Percentiles rank a stretch among this genome's conserved stretches.
Evolutionary conservation across 23 red algal species (phyloP).

Genomic region (Gracilaria vermiculophylla): DNA sequence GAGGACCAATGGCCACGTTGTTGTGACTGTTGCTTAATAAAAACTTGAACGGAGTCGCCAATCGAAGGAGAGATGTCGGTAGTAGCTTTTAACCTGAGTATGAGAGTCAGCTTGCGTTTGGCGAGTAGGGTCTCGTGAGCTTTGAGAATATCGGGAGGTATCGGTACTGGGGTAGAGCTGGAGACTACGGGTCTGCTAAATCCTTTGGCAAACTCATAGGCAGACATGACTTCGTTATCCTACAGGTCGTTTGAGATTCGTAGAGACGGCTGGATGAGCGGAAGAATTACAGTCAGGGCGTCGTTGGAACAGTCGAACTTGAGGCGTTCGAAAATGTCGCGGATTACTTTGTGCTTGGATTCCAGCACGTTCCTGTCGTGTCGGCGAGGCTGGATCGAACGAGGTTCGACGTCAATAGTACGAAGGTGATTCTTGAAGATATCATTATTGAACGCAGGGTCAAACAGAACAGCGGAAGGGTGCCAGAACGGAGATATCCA

Average conservation of each 20-base stretch:
- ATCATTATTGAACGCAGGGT: constrained; percentile 17
- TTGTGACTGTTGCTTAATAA: constrained; percentile 12
- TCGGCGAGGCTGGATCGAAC: not conserved
- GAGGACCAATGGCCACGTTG: constrained; percentile 8
- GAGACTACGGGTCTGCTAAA: not conserved
- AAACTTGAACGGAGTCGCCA: constrained; percentile 6
- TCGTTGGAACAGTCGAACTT: not conserved
- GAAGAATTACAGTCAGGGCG: too few relatives aligned
- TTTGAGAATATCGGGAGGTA: not conserved
- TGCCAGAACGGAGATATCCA: constrained; percentile 17
- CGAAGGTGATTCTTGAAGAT: not conserved
- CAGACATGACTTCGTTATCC: not conserved
- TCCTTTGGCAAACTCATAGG: constrained; percentile 9
- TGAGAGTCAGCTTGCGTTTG: constrained; percentile 11
- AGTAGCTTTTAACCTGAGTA: not conserved
- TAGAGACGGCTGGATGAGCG: not conserved
- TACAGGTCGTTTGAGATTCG: constrained; percentile 1
- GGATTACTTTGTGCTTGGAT: constrained; percentile 4
- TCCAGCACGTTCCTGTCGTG: constrained; percentile 41
- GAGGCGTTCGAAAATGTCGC: not conserved
- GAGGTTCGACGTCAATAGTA: not conserved
- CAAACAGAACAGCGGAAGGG: constrained; percentile 18
- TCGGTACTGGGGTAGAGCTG: not conserved
- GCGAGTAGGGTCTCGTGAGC: not conserved
- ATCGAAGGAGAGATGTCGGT: not conserved